phyloP scores from a whole-genome alignment of 768 basidiomycete genomes.

The Lactarius trivialis region DNA sequence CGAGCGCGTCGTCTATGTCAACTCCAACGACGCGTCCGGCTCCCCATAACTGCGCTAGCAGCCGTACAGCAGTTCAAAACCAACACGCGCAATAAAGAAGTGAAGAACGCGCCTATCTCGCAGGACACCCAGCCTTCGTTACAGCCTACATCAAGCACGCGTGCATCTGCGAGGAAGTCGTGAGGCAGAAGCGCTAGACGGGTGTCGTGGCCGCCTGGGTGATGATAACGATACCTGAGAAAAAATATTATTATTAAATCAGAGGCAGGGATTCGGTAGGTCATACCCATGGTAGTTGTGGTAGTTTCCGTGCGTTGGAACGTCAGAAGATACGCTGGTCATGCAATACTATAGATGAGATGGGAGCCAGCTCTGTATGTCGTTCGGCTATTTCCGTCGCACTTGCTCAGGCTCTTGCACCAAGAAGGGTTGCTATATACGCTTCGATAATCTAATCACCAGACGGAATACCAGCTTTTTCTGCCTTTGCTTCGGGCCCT shows the following conservation, averaged over 20 bases:
- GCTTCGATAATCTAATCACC: neutral
- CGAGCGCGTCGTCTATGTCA: constrained; percentile 73
- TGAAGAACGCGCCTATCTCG: constrained; percentile 25
- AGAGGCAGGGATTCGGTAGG: neutral
- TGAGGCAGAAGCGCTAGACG: constrained; percentile 54
- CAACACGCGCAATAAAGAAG: neutral
- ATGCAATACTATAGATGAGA: too few relatives aligned
- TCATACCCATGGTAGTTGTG: constrained; percentile 24
- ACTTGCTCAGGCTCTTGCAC: too few relatives aligned
- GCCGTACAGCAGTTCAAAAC: neutral
- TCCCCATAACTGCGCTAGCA: constrained; percentile 54
- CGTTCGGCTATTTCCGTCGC: too few relatives aligned
- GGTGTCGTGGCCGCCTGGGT: constrained; percentile 38
- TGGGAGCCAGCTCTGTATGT: neutral
- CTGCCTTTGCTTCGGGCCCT: too few relatives aligned
- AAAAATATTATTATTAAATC: neutral
- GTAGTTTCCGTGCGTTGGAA: constrained; percentile 22
- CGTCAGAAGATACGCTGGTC: constrained; percentile 13
- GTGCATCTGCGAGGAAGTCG: constrained; percentile 7
- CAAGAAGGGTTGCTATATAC: too few relatives aligned
- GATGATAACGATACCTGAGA: constrained; percentile 15
- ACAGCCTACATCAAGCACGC: constrained; percentile 21
- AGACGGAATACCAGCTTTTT: too few relatives aligned
- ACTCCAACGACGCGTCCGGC: constrained; percentile 72
- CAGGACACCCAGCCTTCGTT: constrained; percentile 19